phyloP scores from a whole-genome alignment of 2,329 filamentous ascomycete genomes.

The Trichophyton rubrum region DNA sequence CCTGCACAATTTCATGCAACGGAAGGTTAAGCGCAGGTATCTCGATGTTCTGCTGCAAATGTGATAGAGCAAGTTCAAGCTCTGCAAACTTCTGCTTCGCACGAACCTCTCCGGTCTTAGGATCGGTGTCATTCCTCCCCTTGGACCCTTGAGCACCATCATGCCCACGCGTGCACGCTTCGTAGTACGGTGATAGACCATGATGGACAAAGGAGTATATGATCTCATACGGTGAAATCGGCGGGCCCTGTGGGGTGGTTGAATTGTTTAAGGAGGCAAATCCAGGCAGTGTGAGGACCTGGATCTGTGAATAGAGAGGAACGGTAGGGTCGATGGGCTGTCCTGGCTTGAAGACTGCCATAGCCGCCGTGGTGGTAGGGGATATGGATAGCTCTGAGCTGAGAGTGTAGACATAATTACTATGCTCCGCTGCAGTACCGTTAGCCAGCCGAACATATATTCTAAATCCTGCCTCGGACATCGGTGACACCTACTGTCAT shows the following conservation, averaged over 20 bases:
- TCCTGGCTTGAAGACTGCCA: conserved; percentile 81
- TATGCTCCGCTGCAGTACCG: conserved; percentile 17
- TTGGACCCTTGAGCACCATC: conserved; percentile 54
- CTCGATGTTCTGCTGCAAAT: conserved; percentile 94
- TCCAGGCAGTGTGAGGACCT: conserved; percentile 83
- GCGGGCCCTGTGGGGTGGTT: conserved; percentile 56
- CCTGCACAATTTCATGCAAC: conserved; percentile 79
- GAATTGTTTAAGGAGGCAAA: conserved; percentile 56
- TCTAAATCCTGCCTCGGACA: background rate
- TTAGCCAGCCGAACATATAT: background rate
- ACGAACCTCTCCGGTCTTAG: conserved; percentile 89
- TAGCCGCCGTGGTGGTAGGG: conserved; percentile 63
- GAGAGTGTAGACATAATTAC: conserved; percentile 60
- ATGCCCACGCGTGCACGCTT: conserved; percentile 81
- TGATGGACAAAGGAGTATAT: conserved; percentile 85
- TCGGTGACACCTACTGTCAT: conserved; percentile 26
- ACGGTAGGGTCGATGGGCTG: conserved; percentile 72
- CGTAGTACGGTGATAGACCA: conserved; percentile 88
- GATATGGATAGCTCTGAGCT: conserved; percentile 65
- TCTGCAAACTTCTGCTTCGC: conserved; percentile 96
- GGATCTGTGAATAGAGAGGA: conserved; percentile 76
- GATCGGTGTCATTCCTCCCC: conserved; percentile 70
- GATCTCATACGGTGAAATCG: conserved; percentile 77
- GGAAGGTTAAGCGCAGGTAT: conserved; percentile 84
- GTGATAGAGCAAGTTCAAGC: conserved; percentile 74